Conservation (phyloP, 2,329 filamentous ascomycete genomes). For the Diaporthe sp. region DNA sequence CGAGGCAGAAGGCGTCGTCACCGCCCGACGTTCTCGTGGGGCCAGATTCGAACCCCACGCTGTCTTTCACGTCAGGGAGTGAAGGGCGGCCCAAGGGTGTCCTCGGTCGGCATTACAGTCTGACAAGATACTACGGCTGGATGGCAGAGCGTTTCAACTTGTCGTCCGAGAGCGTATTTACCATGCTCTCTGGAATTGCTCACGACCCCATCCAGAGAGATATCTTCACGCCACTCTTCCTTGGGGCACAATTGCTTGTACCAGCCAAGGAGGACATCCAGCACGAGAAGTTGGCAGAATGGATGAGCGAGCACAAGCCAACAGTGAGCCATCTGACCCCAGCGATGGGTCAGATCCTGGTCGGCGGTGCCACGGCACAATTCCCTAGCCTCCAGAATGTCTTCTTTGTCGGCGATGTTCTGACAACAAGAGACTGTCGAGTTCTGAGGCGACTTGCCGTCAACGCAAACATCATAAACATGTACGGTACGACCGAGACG, state of each 20-base stretch:
- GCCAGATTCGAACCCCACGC: slow-evolving; percentile 84
- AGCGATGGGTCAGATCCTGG: slow-evolving; percentile 95
- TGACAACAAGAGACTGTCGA: slow-evolving; percentile 87
- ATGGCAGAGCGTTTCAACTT: slow-evolving; percentile 85
- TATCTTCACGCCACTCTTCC: slow-evolving; percentile 39
- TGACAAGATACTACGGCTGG: slow-evolving; percentile 92
- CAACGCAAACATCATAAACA: slow-evolving; percentile 83
- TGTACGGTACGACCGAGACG: slow-evolving; percentile 92
- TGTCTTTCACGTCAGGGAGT: slow-evolving; percentile 81
- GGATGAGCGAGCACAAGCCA: slow-evolving; percentile 82
- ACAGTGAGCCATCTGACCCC: slow-evolving; percentile 93
- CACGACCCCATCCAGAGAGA: slow-evolving; percentile 71
- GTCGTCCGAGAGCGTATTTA: slow-evolving; percentile 69
- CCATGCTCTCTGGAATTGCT: slow-evolving; percentile 87
- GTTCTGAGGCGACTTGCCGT: slow-evolving; percentile 81
- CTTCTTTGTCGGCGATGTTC: slow-evolving; percentile 92
- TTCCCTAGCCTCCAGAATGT: slow-evolving; percentile 84
- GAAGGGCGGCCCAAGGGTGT: slow-evolving; percentile 69
- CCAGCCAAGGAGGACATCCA: slow-evolving; percentile 70
- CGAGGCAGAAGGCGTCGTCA: slow-evolving; percentile 64
- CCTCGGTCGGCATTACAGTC: slow-evolving; percentile 85
- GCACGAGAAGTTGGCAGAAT: slow-evolving; percentile 88
- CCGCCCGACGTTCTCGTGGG: slow-evolving; percentile 83
- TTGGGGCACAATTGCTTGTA: slow-evolving; percentile 35
- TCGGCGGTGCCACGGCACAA: slow-evolving; percentile 83